phyloP scores from a whole-genome alignment of 2,329 filamentous ascomycete species.

The Coniochaeta hoffmannii region DNA sequence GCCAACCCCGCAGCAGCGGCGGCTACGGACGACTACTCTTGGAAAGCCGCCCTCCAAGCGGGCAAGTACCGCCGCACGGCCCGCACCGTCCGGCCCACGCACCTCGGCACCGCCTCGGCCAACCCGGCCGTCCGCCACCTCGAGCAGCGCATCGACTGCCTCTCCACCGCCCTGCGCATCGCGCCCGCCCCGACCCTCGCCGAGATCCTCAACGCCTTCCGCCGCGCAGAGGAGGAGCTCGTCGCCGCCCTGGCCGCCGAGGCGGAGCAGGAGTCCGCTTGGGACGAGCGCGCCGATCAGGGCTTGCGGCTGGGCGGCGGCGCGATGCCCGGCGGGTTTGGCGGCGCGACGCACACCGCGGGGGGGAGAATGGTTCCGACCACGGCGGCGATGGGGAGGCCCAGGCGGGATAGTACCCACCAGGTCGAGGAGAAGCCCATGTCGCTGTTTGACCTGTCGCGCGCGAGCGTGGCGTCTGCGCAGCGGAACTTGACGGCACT shows the following conservation, averaged over 20 bases:
- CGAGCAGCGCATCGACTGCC: constrained; percentile 74
- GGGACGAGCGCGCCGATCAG: constrained; percentile 57
- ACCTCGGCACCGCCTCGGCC: constrained; percentile 49
- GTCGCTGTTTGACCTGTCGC: constrained; percentile 57
- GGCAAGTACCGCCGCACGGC: constrained; percentile 60
- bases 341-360: constrained; percentile 6
- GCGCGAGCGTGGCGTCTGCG: constrained; percentile 52
- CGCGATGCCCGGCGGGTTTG: constrained; percentile 52
- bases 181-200: constrained; percentile 63
- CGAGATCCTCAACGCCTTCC: constrained; percentile 68
- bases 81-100: constrained; percentile 47
- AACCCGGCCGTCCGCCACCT: constrained; percentile 61
- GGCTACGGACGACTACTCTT: constrained; percentile 58
- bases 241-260: constrained; percentile 60
- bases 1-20: constrained; percentile 10
- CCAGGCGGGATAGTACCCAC: constrained; percentile 6
- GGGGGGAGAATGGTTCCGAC: background rate
- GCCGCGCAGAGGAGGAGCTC: constrained; percentile 71
- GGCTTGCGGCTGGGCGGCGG: constrained; percentile 33
- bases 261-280: constrained; percentile 59
- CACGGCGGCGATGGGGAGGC: background rate
- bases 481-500: constrained; percentile 51
- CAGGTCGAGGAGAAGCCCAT: constrained; percentile 50
- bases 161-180: constrained; percentile 67
- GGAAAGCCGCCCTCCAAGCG: constrained; percentile 72